Conservation (phyloP, 2,329 filamentous ascomycete species). For the Trichoderma sp. region DNA sequence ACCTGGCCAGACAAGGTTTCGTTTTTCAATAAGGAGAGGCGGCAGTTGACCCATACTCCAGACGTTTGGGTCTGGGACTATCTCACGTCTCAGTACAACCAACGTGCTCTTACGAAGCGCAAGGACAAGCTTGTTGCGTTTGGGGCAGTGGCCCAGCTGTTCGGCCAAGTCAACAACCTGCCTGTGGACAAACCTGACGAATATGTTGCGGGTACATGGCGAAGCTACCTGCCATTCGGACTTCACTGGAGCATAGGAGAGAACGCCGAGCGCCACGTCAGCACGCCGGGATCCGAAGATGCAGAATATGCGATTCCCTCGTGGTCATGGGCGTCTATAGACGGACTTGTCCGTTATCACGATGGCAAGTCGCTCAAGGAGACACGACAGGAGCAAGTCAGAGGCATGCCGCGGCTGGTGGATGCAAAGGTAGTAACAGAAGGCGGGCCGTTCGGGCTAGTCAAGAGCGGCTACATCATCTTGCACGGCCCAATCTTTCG, state of each 20-base stretch:
- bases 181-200: conserved; percentile 9
- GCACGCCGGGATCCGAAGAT: conserved; percentile 1
- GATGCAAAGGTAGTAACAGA: conserved; percentile 7
- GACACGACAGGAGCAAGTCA: conserved; percentile 2
- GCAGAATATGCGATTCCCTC: conserved; percentile 6
- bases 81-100: conserved; percentile 10
- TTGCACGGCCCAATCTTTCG: conserved; percentile 17
- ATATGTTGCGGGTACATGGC: conserved; percentile 8
- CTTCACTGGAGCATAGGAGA: conserved; percentile 11
- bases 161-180: neutral
- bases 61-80: conserved; percentile 10
- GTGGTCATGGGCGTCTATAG: conserved; percentile 15
- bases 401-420: conserved; percentile 14
- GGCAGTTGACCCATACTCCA: neutral
- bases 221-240: conserved; percentile 8
- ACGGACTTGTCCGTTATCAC: conserved; percentile 9
- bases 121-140: conserved; percentile 20
- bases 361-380: conserved; percentile 8
- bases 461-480: conserved; percentile 9
- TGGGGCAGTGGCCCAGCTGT: conserved; percentile 16
- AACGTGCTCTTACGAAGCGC: conserved; percentile 14
- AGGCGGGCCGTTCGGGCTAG: conserved; percentile 11
- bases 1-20: conserved; percentile 8
- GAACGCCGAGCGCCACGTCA: conserved; percentile 3
- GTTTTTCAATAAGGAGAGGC: neutral